These are phyloP conservation scores for Polytrichum formosum DNA, from an alignment of 225 moss, liverwort and hornwort genomes.

Conservation along the genomic window DNA sequence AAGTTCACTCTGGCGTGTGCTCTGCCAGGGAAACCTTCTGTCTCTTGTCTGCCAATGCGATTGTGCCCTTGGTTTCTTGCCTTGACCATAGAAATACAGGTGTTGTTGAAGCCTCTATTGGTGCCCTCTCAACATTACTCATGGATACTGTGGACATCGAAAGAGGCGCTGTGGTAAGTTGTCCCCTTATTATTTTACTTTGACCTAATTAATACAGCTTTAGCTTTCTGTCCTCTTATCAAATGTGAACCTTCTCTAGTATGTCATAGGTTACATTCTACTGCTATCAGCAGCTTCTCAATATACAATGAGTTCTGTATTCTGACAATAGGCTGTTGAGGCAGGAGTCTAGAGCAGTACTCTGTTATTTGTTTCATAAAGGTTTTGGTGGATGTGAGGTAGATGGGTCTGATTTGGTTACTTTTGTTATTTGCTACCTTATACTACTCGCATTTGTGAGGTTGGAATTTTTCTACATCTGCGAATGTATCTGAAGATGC, in stretches of 20 bases:
- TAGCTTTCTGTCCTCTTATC: neutral
- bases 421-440: no score
- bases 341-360: no score
- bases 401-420: no score
- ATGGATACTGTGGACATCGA: conserved; percentile 64
- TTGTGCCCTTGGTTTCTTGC: conserved; percentile 70
- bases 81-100: conserved; percentile 71
- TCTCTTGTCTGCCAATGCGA: conserved; percentile 58
- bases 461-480: no score
- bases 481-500: no score
- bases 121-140: conserved; percentile 69
- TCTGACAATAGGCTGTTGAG: no score
- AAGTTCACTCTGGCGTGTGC: conserved; percentile 65
- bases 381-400: no score
- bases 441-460: no score
- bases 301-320: no score
- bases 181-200: neutral
- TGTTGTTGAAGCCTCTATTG: conserved; percentile 80
- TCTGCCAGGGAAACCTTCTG: conserved; percentile 63
- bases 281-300: neutral
- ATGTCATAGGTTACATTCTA: neutral
- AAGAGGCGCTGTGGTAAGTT: conserved; percentile 47
- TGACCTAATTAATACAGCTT: neutral
- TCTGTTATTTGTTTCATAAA: no score
- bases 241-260: neutral